These are phyloP conservation scores for Hypsizygus marmoreus DNA, from an alignment of 768 basidiomycete species.

Conservation along the genomic window DNA sequence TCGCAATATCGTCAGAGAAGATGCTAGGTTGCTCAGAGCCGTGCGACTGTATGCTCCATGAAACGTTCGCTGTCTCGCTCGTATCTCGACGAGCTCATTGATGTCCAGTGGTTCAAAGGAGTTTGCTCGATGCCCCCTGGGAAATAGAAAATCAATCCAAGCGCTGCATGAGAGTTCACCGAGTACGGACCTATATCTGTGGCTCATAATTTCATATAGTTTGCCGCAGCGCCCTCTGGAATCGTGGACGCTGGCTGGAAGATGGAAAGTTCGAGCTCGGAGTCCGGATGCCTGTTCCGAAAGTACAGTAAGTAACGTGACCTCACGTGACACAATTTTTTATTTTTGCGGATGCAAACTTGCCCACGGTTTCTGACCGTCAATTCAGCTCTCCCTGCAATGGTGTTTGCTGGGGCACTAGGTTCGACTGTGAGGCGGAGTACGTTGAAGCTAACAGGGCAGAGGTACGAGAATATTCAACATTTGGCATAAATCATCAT, in stretches of 20 bases:
- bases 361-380: not conserved
- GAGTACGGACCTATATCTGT: conserved; percentile 11
- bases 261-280: too few relatives aligned
- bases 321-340: too few relatives aligned
- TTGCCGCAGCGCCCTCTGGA: too few relatives aligned
- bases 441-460: conserved; percentile 11
- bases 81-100: conserved; percentile 68
- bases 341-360: too few relatives aligned
- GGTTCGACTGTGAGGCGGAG: conserved; percentile 14
- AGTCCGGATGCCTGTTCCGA: too few relatives aligned
- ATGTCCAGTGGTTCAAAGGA: conserved; percentile 58
- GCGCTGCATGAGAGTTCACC: not conserved
- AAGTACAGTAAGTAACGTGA: not conserved
- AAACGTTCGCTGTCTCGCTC: conserved; percentile 81
- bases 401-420: conserved; percentile 19
- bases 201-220: conserved; percentile 13
- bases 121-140: conserved; percentile 46
- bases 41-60: conserved; percentile 81
- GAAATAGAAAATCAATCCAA: not conserved
- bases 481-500: not conserved
- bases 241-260: too few relatives aligned
- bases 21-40: conserved; percentile 73
- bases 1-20: conserved; percentile 71
- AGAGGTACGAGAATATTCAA: conserved; percentile 10
- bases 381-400: conserved; percentile 7